Base-by-base conservation (phyloP, 1,284 basidiomycete species). In the Psilocybe mexicana region DNA sequence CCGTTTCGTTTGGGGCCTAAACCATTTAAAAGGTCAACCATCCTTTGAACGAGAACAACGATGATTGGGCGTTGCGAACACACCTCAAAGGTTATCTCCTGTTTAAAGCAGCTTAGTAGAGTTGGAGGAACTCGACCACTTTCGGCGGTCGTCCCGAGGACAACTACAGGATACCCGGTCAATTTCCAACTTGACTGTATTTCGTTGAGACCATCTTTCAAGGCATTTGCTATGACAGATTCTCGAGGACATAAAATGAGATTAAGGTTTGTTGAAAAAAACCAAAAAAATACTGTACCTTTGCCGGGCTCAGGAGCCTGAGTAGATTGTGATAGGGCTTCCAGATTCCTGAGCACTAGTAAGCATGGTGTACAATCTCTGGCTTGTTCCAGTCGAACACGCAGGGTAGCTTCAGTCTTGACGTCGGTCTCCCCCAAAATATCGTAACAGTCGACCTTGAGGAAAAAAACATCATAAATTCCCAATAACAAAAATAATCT, bases 371-470 rank as follows among this genome's bases (percentile, higher is more conserved):
- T 86, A 68, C 92, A 95, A 6, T 83, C 75, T 7, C 82, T 77
- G 0, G 94, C 94, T 71, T 88, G 86, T 54, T 95, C 93, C 63
- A 98, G 87, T 2, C 87, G 82, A 4, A 89, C 87, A 33, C 83
- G 82, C 0, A 99, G 76, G 0, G 81, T 83, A 1, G 84, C 93
- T 67, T 94, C 91, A 0, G 93, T 94, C 61, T 92, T 90, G 2
- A 80, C 76, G 50, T 91, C 86, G 30, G 84, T 91, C 57, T 98
- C 96, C 1, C 88, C 90, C 10, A 96, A 69, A 11, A 96, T 70
- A 58, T 93, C 87, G 68, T 88, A 98, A 70, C 93, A 96, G 63
- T 96, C 88, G 44, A 96, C 78, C 93, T 94, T 18, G 18, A 18
- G 18, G 18, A 30, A 42, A 48, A 38, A 23, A 52, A 47, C 14